Percentiles rank a stretch among this genome's conserved stretches.
These are phyloP conservation scores for Biscogniauxia marginata DNA, from an alignment of 2,329 filamentous ascomycete genomes.

Conservation along the genomic window DNA sequence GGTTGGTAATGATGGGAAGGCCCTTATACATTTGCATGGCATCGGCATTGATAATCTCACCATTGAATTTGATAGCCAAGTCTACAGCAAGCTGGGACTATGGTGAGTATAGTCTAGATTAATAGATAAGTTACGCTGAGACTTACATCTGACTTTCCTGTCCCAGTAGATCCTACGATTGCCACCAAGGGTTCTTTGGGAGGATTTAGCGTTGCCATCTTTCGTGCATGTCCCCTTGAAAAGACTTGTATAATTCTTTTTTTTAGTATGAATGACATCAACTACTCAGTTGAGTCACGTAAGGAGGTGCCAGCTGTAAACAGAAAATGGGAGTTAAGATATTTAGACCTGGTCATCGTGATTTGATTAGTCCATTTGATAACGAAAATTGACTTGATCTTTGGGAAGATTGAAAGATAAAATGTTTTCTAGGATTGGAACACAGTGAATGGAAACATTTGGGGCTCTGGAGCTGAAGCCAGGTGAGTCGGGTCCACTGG, in stretches of 20 bases:
- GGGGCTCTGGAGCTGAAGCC: too few species aligned
- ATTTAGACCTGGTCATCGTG: neutral
- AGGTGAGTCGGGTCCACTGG: too few species aligned
- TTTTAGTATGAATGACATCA: neutral
- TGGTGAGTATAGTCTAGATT: slow-evolving; percentile 3
- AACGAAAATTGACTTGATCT: too few species aligned
- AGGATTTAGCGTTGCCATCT: neutral
- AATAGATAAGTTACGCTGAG: neutral
- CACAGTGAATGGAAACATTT: neutral
- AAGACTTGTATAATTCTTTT: neutral
- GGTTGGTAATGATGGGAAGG: slow-evolving; percentile 92
- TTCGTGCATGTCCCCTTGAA: neutral
- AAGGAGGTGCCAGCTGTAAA: neutral
- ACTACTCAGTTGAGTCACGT: neutral
- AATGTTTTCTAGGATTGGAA: neutral
- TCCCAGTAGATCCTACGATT: slow-evolving; percentile 86
- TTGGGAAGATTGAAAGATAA: neutral
- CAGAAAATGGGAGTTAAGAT: too few species aligned
- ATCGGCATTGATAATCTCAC: slow-evolving; percentile 95
- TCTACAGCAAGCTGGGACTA: slow-evolving; percentile 78
- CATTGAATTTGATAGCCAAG: slow-evolving; percentile 76
- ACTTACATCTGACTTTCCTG: slow-evolving; percentile 56
- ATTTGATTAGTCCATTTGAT: neutral
- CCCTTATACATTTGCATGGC: slow-evolving; percentile 97
- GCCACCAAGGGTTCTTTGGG: slow-evolving; percentile 67